Base-by-base conservation (phyloP, 139 green algal species). In the Gonium pectorale region DNA sequence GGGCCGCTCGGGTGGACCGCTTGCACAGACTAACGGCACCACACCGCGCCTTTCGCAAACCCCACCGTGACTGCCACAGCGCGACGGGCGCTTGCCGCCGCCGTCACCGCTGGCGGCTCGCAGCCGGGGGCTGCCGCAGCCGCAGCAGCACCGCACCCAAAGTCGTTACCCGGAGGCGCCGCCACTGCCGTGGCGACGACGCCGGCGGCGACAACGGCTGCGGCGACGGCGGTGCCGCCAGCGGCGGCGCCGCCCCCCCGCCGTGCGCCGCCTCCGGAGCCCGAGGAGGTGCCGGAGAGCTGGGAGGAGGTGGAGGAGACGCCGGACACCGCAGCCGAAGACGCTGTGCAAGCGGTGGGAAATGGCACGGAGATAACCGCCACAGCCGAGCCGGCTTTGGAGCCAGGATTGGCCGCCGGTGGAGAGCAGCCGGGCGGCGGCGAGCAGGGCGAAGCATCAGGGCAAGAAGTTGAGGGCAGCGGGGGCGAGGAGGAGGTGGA, bases 211-310 rank as follows among this genome's bases (percentile, higher is more conserved):
- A n/a, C n/a, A n/a, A n/a, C n/a, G n/a, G n/a, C n/a, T n/a, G n/a
- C n/a, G n/a, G n/a, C n/a, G n/a, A n/a, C 22, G 44, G 29, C 46
- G 69, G n/a, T 31, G 26, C 43, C 40, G 13, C 3, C 15, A 8
- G n/a, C 70, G 3, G 37, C 13, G 41, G 13, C 43, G 67, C 6
- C 67, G 21, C 5, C 44, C 38, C 31, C 41, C 5, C 3, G 24
- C 49, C 33, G 33, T 3, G 46, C 73, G 6, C 26, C 43, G 54
- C 33, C 73, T 60, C 43, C 43, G 68, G 31, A 62, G 31, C 68
- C 68, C 29, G 75, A 71, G 33, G 75, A 69, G 40, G 62, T 82
- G 29, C 75, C 75, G 4, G 75, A 82, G 15, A 82, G 75, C 75
- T 82, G 75, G 75, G 75, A 82, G 75, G 75, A 82, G 27, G 37